A percentile compares a stretch with the other conserved stretches of the same genome.
Evolutionary conservation across 1,284 basidiomycete species (phyloP).

Genomic region (Austroboletus rostrupii): DNA sequence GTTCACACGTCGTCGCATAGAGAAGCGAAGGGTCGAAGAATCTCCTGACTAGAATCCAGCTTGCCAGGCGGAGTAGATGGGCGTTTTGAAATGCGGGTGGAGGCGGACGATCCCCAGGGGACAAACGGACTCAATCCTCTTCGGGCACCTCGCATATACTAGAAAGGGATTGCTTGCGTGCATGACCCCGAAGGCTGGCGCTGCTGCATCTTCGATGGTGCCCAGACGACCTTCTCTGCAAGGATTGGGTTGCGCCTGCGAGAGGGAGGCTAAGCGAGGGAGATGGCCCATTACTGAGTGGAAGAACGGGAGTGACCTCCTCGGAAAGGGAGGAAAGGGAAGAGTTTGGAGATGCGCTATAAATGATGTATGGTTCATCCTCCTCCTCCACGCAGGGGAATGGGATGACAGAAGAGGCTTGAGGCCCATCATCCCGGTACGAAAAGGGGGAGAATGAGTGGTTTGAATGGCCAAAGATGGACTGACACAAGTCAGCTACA

Average conservation of each 20-base stretch:
- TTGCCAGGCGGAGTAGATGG: slow-evolving; percentile 11
- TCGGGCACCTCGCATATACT: slow-evolving; percentile 33
- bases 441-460: slow-evolving; percentile 11
- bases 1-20: slow-evolving; percentile 19
- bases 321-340: slow-evolving; percentile 33
- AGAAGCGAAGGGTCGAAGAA: slow-evolving; percentile 13
- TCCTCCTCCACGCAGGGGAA: slow-evolving; percentile 30
- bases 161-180: slow-evolving; percentile 31
- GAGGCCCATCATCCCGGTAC: slow-evolving; percentile 10
- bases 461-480: slow-evolving; percentile 17
- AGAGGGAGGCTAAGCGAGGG: slow-evolving; percentile 9
- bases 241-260: slow-evolving; percentile 5
- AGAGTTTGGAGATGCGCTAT: slow-evolving; percentile 33
- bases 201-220: slow-evolving; percentile 33
- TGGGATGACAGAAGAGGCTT: slow-evolving; percentile 21
- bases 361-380: slow-evolving; percentile 33
- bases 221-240: slow-evolving; percentile 20
- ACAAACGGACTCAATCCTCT: slow-evolving; percentile 20
- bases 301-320: slow-evolving; percentile 28
- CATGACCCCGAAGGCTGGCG: slow-evolving; percentile 29
- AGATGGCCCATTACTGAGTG: slow-evolving; percentile 13
- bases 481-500: slow-evolving; percentile 10
- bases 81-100: not conserved
- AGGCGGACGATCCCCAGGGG: not conserved
- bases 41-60: slow-evolving; percentile 23